Evolutionary conservation across 257 asterid genomes (phyloP).

Genomic region (Capsicum pubescens): DNA sequence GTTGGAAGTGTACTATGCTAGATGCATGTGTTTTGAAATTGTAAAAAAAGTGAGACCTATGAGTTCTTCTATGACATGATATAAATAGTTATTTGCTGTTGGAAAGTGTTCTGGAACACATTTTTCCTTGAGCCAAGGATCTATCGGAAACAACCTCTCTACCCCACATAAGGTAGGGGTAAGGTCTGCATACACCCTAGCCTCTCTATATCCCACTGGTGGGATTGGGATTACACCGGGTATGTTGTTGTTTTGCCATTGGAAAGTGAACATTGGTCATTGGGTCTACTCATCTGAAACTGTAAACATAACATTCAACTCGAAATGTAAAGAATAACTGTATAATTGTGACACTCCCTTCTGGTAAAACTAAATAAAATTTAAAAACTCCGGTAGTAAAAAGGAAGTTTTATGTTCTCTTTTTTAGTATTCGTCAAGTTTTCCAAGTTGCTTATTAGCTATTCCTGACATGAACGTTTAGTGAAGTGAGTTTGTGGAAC

Average conservation of each 20-base stretch:
- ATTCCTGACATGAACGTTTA: not conserved
- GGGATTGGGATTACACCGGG: not conserved
- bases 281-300: conserved; percentile 12
- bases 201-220: not conserved
- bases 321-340: not conserved
- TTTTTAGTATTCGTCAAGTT: not conserved
- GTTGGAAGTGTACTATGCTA: not conserved
- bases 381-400: not conserved
- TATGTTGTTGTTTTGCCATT: not conserved
- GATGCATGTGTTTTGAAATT: not conserved
- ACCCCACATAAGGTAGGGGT: conserved; percentile 8
- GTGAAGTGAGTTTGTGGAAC: not conserved
- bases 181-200: not conserved
- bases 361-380: not conserved
- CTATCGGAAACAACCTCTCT: not conserved
- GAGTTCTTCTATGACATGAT: not conserved
- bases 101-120: not conserved
- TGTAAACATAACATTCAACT: not conserved
- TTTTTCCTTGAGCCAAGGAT: not conserved
- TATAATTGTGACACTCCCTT: not conserved
- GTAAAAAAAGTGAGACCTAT: not conserved
- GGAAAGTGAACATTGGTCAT: not conserved
- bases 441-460: conserved; percentile 4
- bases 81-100: not conserved
- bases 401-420: not conserved